Percentiles rank a stretch among this genome's conserved stretches.
Evolutionary conservation across 2,329 filamentous ascomycete genomes (phyloP).

Genomic region (Cercospora sp.): DNA sequence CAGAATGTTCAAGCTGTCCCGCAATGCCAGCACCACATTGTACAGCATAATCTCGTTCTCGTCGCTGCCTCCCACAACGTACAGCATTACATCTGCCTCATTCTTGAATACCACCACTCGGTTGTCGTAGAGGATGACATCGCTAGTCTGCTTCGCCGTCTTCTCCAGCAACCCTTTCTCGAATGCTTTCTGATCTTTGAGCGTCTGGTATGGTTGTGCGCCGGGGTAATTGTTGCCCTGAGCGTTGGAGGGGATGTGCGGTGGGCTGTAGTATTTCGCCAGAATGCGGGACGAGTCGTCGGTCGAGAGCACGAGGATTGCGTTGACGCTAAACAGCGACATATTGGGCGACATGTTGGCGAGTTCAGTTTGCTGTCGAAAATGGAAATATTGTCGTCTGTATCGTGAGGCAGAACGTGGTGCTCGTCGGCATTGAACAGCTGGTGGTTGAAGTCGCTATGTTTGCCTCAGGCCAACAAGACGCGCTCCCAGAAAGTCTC

Average conservation of each 20-base stretch:
- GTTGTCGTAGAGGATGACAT: conserved; percentile 97
- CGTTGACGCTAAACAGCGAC: conserved; percentile 57
- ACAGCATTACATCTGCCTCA: conserved; percentile 95
- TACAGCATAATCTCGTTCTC: conserved; percentile 98
- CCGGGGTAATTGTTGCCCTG: conserved; percentile 61
- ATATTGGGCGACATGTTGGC: conserved; percentile 54
- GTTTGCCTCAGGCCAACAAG: not conserved
- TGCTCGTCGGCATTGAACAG: conserved; percentile 15
- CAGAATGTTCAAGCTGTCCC: conserved; percentile 85
- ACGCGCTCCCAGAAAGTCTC: conserved; percentile 3
- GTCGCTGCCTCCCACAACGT: conserved; percentile 85
- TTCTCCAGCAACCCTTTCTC: conserved; percentile 95
- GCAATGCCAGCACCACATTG: conserved; percentile 82
- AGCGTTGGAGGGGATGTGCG: conserved; percentile 57
- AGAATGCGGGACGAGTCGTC: conserved; percentile 92
- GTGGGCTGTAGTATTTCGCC: conserved; percentile 84
- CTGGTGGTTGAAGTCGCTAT: conserved; percentile 10
- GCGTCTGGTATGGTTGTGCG: conserved; percentile 77
- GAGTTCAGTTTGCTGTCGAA: not conserved
- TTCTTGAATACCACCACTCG: conserved; percentile 96
- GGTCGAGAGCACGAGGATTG: conserved; percentile 58
- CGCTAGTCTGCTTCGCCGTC: conserved; percentile 90
- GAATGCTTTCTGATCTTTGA: conserved; percentile 94
- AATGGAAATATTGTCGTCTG: not conserved
- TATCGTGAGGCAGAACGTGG: not conserved